Base-by-base conservation (phyloP, 2,329 filamentous ascomycete genomes). In the Arthrobotrys conoides region DNA sequence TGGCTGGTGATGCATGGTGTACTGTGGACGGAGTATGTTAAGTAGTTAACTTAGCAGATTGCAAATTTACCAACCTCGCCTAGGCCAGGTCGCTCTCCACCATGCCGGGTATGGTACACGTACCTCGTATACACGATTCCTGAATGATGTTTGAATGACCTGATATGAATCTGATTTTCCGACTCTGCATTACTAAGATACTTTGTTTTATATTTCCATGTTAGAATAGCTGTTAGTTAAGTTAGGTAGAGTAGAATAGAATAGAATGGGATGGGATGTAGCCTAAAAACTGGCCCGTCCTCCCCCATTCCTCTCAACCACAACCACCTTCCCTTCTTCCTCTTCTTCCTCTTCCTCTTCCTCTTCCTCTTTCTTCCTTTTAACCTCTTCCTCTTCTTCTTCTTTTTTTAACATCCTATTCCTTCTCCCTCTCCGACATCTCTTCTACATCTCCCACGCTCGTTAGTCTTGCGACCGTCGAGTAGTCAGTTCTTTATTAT, bases 321-420 rank as follows among this genome's bases (percentile, higher is more conserved):
- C 20, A 38, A 48, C 33, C 24, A 27, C 4, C 30, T 41, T 53
- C 55, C 46, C 44, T 53, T 51, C 44, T 41, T 41, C 44, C 33
- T 64, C 27, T 44, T 59, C 44, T 53, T 51, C 27, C 10, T 61
- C 36, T 18, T 24, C 38, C 24, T 76, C 76, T 70, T 76, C 38
- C 72, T 75, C 51, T 55, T 22, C 44, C 22, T n/a, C 48, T 8
- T 64, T 61, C 27, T n/a, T 61, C 36, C 30, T 24, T 44, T 38
- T 20, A 18, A 36, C 38, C 24, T 76, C 76, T 70, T 76, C 38
- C 72, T 75, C 51, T 55, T 22, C 44, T 22, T n/a, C 48, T 8
- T 64, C 36, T 38, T 38, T 14, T 38, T n/a, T 10, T 36, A 30
- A 30, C 27, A 8, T 36, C 8, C 9, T 36, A 9, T 6, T 10